These are phyloP conservation scores for Talaromyces atroroseus DNA, from an alignment of 2,329 filamentous ascomycete species.

Conservation along the genomic window DNA sequence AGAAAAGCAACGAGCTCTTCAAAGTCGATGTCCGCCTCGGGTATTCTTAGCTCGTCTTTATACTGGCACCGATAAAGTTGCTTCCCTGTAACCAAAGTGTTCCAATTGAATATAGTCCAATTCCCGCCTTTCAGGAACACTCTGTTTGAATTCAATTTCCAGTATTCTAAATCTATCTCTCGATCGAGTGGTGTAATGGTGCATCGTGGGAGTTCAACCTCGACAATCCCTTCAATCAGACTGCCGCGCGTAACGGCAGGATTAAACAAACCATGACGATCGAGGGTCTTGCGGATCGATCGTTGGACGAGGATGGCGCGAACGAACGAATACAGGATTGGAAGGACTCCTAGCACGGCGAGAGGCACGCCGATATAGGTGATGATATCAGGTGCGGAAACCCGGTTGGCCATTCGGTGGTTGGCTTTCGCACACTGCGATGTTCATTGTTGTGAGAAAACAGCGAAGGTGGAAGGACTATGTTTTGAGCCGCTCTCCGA, in stretches of 20 bases:
- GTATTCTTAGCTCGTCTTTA: conserved; percentile 44
- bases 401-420: conserved; percentile 6
- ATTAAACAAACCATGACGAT: conserved; percentile 48
- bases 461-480: neutral
- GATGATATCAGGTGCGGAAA: conserved; percentile 45
- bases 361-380: conserved; percentile 55
- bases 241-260: conserved; percentile 57
- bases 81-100: conserved; percentile 55
- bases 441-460: neutral
- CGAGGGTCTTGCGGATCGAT: conserved; percentile 55
- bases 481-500: neutral
- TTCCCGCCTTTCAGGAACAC: conserved; percentile 54
- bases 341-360: conserved; percentile 55
- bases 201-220: conserved; percentile 61
- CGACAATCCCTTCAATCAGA: conserved; percentile 60
- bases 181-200: conserved; percentile 58
- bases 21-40: conserved; percentile 50
- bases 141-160: conserved; percentile 49
- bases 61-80: conserved; percentile 62
- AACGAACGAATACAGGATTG: conserved; percentile 62
- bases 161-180: conserved; percentile 53
- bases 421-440: neutral
- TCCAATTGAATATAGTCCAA: conserved; percentile 64
- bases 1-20: conserved; percentile 58
- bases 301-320: conserved; percentile 56